A percentile compares a stretch with the other conserved stretches of the same genome.
These are phyloP conservation scores for Cryptosporidium bovis DNA, from an alignment of 169 alveolate genomes.

Conservation along the genomic window DNA sequence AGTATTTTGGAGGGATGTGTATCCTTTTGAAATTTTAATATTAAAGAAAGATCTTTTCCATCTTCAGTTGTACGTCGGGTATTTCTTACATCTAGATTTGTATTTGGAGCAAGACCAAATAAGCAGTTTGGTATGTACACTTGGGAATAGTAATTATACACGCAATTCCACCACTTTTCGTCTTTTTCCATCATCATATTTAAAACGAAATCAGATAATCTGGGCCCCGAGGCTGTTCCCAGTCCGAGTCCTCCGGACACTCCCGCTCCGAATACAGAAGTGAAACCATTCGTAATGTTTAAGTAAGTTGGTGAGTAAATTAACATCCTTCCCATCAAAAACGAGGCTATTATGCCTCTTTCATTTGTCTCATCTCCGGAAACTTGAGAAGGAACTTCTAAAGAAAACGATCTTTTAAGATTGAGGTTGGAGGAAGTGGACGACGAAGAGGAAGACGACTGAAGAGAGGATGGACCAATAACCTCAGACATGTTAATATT, in stretches of 20 bases:
- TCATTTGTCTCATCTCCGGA: slow-evolving; percentile 25
- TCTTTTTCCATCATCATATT: slow-evolving; percentile 42
- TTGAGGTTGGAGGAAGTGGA: slow-evolving; percentile 2
- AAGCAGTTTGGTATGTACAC: slow-evolving; percentile 26
- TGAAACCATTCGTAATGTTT: no score
- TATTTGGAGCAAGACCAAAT: slow-evolving; percentile 21
- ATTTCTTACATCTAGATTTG: background rate
- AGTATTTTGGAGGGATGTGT: slow-evolving; percentile 40
- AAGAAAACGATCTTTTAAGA: slow-evolving; percentile 60
- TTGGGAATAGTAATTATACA: slow-evolving; percentile 44
- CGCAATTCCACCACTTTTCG: slow-evolving; percentile 65
- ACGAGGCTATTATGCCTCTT: slow-evolving; percentile 9
- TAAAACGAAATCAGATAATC: slow-evolving; percentile 13
- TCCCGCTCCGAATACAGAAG: no score
- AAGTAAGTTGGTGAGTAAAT: slow-evolving; percentile 22
- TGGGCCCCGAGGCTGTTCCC: background rate
- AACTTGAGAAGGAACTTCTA: slow-evolving; percentile 37
- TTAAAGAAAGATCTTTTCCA: background rate
- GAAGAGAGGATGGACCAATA: background rate
- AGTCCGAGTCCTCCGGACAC: no score
- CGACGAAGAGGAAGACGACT: background rate
- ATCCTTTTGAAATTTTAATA: slow-evolving; percentile 3
- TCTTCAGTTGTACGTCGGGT: background rate
- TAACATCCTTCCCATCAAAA: slow-evolving; percentile 37
- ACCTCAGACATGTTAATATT: background rate